Percentiles rank a stretch among this genome's conserved stretches.
These are phyloP conservation scores for Flaveria sonorensis DNA, from an alignment of 129 eudicot species.

Conservation along the genomic window DNA sequence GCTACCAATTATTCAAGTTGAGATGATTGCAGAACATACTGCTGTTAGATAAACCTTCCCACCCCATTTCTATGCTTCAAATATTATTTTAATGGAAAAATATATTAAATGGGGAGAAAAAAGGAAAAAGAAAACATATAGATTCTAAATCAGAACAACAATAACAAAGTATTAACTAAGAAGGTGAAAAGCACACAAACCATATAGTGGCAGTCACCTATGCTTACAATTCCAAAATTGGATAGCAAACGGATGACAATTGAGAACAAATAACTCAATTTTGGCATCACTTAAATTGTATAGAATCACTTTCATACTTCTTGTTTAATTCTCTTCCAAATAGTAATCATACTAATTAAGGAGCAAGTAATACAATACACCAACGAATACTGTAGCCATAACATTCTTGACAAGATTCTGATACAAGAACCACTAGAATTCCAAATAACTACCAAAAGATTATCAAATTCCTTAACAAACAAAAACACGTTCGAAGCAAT, in stretches of 20 bases:
- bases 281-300: background rate
- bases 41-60: conserved; percentile 4
- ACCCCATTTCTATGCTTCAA: background rate
- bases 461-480: background rate
- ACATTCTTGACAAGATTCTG: conserved; percentile 1
- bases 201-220: background rate
- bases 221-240: background rate
- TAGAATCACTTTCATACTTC: conserved; percentile 6
- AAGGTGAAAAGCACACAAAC: background rate
- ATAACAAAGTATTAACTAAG: background rate
- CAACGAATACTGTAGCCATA: background rate
- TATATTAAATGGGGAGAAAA: background rate
- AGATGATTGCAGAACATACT: background rate
- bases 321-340: conserved; percentile 4
- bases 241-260: background rate
- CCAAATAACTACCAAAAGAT: background rate
- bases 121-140: background rate
- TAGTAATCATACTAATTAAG: background rate
- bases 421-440: conserved; percentile 10
- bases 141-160: background rate
- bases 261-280: background rate
- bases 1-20: conserved; percentile 1
- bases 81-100: too few relatives aligned
- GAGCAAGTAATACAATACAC: background rate
- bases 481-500: background rate